A percentile compares a stretch with the other conserved stretches of the same genome.
Conservation (phyloP, 176 grass and related monocot genomes). For the Carex parvula region DNA sequence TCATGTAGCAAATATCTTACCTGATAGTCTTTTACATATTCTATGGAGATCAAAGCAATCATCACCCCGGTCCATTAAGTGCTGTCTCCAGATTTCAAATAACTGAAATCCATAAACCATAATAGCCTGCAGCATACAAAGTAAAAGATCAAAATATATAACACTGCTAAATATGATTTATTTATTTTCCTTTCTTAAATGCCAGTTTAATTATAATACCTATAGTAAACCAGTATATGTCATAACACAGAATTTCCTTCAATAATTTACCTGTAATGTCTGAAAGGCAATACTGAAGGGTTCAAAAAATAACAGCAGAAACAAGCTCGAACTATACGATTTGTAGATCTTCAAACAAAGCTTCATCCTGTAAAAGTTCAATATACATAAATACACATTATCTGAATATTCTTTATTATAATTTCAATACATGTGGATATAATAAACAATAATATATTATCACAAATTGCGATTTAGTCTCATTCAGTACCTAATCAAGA, state of each 20-base stretch:
- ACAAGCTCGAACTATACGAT: constrained; percentile 69
- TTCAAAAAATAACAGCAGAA: constrained; percentile 94
- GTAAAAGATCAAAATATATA: constrained; percentile 35
- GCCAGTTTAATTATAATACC: background rate
- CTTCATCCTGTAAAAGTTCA: constrained; percentile 66
- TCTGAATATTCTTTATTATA: constrained; percentile 19
- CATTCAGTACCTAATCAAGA: background rate
- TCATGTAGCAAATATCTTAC: constrained; percentile 36
- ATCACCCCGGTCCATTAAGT: constrained; percentile 52
- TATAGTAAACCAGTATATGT: background rate
- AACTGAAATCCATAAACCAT: constrained; percentile 99
- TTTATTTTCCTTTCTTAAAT: background rate
- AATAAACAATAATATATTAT: background rate
- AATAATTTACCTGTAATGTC: constrained; percentile 81
- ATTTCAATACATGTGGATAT: background rate
- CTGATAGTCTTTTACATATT: constrained; percentile 73
- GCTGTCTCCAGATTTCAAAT: constrained; percentile 80
- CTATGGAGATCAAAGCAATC: constrained; percentile 69
- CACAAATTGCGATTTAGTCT: background rate
- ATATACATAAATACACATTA: constrained; percentile 26
- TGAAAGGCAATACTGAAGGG: constrained; percentile 88
- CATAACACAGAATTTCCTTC: constrained; percentile 7
- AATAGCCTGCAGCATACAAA: constrained; percentile 60
- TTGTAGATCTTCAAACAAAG: constrained; percentile 65
- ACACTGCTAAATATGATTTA: background rate